Base-by-base conservation (phyloP, 768 basidiomycete genomes). In the Rhodotorula graminis region DNA sequence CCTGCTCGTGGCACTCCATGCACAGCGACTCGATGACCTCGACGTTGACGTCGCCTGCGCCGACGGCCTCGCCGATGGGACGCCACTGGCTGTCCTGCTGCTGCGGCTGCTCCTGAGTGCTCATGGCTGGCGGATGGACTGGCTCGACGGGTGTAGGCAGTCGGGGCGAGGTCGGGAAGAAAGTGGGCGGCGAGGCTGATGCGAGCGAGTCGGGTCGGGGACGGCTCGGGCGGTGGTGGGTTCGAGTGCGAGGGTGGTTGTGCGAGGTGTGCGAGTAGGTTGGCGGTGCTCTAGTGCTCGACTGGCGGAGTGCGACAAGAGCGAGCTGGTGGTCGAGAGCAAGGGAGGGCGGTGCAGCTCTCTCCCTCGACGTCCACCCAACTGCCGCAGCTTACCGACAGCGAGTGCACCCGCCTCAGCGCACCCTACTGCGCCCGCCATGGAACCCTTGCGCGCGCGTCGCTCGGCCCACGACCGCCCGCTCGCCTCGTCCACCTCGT, bases 1-100 rank as follows among this genome's bases (percentile, higher is more conserved):
- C 95, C 93, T 97, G 89, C 81, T 97, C 87, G 57, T 86, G 85
- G 79, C 96, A 99, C 80, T 86, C 86, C 92, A 98, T 95, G 82
- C 96, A 98, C 40, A 98, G 83, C 21, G 91, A 93, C 70, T 92
- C 90, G 71, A 98, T 85, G 81, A 70, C 57, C 50, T 76, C 74
- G 21, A 73, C 72, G 64, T 64, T 68, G 9, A 73, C 68, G 50
- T 73, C 72, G 29, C 72, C 72, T 3, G 72, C 72, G 42, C 72
- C 72, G 40, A 73, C 72, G 11, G 72, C 61, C 49, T 73, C 72
- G 19, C 72, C 72, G 42, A 73, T 73, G 5, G 72, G 72, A 31
- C 65, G 65, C 72, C 72, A 73, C 44, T 69, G 65, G 60, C n/a
- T 63, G 9, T 55, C 27, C 9, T 16, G 31, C 49, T 25, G 42